Evolutionary conservation across 2,329 filamentous ascomycete species (phyloP), one percentile per base, ranked within the genome.

Genomic region (Camillea tinctor): DNA sequence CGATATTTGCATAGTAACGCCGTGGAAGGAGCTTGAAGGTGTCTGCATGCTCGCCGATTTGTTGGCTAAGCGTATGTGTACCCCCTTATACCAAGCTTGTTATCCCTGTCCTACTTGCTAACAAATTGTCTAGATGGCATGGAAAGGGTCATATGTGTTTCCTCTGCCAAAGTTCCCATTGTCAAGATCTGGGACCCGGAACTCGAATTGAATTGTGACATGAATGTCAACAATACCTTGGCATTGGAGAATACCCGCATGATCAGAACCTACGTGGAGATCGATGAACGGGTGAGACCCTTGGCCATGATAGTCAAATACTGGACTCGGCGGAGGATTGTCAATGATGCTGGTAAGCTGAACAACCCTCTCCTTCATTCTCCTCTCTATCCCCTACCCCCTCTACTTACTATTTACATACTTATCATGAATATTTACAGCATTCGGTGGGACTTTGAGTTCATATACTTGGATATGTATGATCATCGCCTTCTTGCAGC

Each of bases 391-490:
- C 26, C 26, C 8, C 24, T 8, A 4, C 24, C 8, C 24, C 24
- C 24, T 26, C 50, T 19, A 26, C 22, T 11, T 20, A 15, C 57
- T 65, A 55, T 64, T 21, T 21, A 17, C 7, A 3, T 21, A 51
- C 4, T 20, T 60, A 36, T 72, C 7, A 30, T n/a, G 6, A n/a
- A 44, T 17, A 11, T 9, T n/a, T n/a, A 44, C 11, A 96, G 95
- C 91, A 60, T 92, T 93, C 73, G 93, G 95, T 64, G 93, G 92
- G 59, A 99, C 95, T 6, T 82, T 99, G 61, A 98, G 94, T 76
- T 99, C 95, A 19, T 99, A 99, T 73, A 97, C 95, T 21, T 99
- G 95, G 95, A 98, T 98, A 73, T 99, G 95, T 76, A 87, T 99
- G 82, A 96, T 98, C 67, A 90, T 99, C 73, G 96, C 93, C 68